A percentile compares a stretch with the other conserved stretches of the same genome.
phyloP scores from a whole-genome alignment of 495 filamentous ascomycete species.

The Aspergillus hancockii region DNA sequence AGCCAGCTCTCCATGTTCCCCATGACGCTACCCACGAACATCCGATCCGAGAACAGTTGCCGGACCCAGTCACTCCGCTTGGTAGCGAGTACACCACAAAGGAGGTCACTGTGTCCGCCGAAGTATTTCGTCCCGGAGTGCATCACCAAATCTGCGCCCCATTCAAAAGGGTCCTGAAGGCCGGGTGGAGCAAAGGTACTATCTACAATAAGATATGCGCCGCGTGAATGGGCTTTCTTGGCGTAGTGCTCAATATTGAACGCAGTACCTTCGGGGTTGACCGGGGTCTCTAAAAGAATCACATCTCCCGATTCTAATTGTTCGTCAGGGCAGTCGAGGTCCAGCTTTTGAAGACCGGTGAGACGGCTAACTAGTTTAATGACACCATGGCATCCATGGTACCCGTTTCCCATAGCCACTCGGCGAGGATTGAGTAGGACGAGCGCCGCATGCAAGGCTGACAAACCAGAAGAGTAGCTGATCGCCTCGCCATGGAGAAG shows the following conservation, averaged over 20 bases:
- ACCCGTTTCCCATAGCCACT: slow-evolving; percentile 77
- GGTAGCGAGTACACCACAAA: slow-evolving; percentile 79
- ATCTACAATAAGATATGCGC: slow-evolving; percentile 82
- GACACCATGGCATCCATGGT: slow-evolving; percentile 92
- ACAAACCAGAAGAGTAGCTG: slow-evolving; percentile 81
- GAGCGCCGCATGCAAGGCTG: slow-evolving; percentile 82
- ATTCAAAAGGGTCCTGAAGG: slow-evolving; percentile 79
- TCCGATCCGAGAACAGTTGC: slow-evolving; percentile 61
- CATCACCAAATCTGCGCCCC: slow-evolving; percentile 82
- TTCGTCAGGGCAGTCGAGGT: slow-evolving; percentile 58
- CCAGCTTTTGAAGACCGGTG: slow-evolving; percentile 65
- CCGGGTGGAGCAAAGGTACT: slow-evolving; percentile 91
- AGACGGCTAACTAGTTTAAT: slow-evolving; percentile 69
- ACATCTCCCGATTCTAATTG: slow-evolving; percentile 73
- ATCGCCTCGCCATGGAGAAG: slow-evolving; percentile 68
- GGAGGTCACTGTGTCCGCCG: slow-evolving; percentile 88
- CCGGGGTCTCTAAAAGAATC: slow-evolving; percentile 86
- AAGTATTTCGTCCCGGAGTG: slow-evolving; percentile 95
- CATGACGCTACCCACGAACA: slow-evolving; percentile 81
- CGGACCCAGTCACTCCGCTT: slow-evolving; percentile 55
- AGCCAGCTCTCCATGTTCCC: slow-evolving; percentile 92
- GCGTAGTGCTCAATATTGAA: slow-evolving; percentile 69
- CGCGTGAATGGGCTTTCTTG: slow-evolving; percentile 65
- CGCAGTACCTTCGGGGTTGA: slow-evolving; percentile 86
- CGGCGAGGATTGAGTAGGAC: slow-evolving; percentile 74